phyloP scores from a whole-genome alignment of 2,329 filamentous ascomycete genomes.

The Corynespora cassiicola region DNA sequence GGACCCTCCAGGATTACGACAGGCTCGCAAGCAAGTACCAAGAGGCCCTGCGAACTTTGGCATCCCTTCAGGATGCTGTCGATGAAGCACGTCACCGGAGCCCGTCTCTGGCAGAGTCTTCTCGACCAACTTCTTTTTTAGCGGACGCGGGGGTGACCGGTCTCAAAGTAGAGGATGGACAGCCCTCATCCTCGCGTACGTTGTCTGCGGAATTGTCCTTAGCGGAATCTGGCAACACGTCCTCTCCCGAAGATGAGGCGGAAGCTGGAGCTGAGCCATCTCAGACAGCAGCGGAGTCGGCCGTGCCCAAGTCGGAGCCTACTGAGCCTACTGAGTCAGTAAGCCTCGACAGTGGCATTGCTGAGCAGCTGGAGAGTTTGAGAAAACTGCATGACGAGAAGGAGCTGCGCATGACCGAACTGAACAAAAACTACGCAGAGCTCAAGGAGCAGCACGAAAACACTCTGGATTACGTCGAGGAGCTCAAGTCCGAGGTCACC shows the following conservation, averaged over 20 bases:
- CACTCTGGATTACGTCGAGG: conserved; percentile 84
- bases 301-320: conserved; percentile 28
- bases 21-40: conserved; percentile 88
- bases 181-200: conserved; percentile 82
- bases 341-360: conserved; percentile 45
- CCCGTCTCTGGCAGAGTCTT: conserved; percentile 58
- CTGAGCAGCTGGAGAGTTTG: conserved; percentile 74
- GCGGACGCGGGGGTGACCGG: conserved; percentile 75
- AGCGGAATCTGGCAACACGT: conserved; percentile 67
- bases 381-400: conserved; percentile 76
- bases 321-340: conserved; percentile 19
- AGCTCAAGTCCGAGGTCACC: conserved; percentile 84
- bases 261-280: conserved; percentile 69
- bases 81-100: conserved; percentile 76
- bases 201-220: conserved; percentile 94
- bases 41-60: conserved; percentile 80
- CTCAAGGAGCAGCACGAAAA: conserved; percentile 83
- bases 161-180: conserved; percentile 68
- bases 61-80: conserved; percentile 83
- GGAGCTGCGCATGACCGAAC: conserved; percentile 73
- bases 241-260: conserved; percentile 34
- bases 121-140: conserved; percentile 82
- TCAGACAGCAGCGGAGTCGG: conserved; percentile 63
- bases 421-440: conserved; percentile 81
- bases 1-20: conserved; percentile 80